Evolutionary conservation across 805 yeast species (phyloP).

Genomic region (Tetrapisispora namnaoensis): DNA sequence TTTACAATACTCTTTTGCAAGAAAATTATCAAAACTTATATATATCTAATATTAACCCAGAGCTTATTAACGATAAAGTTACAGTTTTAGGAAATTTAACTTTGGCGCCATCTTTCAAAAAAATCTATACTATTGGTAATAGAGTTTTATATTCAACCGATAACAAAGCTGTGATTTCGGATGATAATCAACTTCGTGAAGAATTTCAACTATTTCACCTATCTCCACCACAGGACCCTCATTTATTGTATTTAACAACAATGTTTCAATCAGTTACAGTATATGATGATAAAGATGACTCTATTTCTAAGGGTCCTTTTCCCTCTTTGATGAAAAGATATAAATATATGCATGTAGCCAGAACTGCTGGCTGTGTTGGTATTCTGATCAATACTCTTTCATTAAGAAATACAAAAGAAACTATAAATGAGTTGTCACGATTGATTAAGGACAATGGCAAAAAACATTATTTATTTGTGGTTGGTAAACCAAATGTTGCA

Average conservation of each 20-base stretch:
- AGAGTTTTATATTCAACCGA: constrained; percentile 18
- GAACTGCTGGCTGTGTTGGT: constrained; percentile 89
- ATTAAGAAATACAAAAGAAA: constrained; percentile 56
- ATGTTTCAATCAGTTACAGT: constrained; percentile 46
- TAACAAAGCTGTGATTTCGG: constrained; percentile 14
- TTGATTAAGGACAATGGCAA: constrained; percentile 70
- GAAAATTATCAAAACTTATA: constrained; percentile 30
- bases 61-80: constrained; percentile 26
- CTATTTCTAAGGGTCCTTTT: constrained; percentile 45
- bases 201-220: constrained; percentile 60
- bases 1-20: constrained; percentile 31
- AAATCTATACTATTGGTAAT: constrained; percentile 28
- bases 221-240: constrained; percentile 66
- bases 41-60: constrained; percentile 33
- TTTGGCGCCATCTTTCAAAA: background rate
- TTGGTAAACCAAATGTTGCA: constrained; percentile 96
- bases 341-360: constrained; percentile 74
- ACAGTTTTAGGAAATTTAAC: constrained; percentile 17
- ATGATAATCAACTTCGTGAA: constrained; percentile 20
- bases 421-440: constrained; percentile 50
- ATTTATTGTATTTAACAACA: constrained; percentile 66
- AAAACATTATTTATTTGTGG: constrained; percentile 89
- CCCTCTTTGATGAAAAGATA: constrained; percentile 80
- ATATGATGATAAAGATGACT: constrained; percentile 35
- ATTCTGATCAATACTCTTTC: constrained; percentile 85